Percentiles rank a stretch among this genome's conserved stretches.
Conservation (phyloP, 192 early-diverging fungal species). For the Jimgerdemannia flammicorona region DNA sequence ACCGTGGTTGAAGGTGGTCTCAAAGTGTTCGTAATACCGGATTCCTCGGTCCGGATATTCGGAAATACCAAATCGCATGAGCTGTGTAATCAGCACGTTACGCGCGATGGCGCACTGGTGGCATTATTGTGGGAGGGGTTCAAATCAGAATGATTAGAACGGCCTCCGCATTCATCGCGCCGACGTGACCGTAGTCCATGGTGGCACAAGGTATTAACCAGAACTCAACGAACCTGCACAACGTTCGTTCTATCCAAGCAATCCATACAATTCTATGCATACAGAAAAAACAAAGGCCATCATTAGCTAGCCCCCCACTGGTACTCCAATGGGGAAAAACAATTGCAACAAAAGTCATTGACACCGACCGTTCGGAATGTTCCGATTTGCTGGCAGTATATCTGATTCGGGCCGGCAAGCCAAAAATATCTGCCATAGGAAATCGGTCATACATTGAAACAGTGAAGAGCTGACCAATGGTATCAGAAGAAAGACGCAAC, state of each 20-base stretch:
- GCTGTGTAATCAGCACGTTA: conserved; percentile 58
- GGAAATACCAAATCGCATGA: conserved; percentile 64
- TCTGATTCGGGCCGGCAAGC: conserved; percentile 16
- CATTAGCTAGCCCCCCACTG: no score
- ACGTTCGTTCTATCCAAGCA: conserved; percentile 98
- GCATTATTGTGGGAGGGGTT: neutral
- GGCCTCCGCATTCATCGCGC: no score
- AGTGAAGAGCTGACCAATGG: no score
- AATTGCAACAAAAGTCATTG: conserved; percentile 5
- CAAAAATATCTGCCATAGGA: conserved; percentile 23
- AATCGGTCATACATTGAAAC: no score
- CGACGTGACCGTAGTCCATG: no score
- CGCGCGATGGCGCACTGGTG: conserved; percentile 61
- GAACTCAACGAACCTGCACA: conserved; percentile 34
- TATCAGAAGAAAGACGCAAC: neutral
- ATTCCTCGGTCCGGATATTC: conserved; percentile 63
- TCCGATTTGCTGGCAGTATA: conserved; percentile 20
- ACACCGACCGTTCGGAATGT: conserved; percentile 41
- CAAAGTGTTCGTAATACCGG: conserved; percentile 58
- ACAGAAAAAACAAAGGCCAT: neutral
- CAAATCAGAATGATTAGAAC: no score
- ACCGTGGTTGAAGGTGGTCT: conserved; percentile 59
- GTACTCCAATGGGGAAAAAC: neutral
- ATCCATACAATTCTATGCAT: conserved; percentile 87
- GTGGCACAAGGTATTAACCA: no score